Evolutionary conservation across 495 filamentous ascomycete genomes (phyloP).

Genomic region (Bacidia rubella): DNA sequence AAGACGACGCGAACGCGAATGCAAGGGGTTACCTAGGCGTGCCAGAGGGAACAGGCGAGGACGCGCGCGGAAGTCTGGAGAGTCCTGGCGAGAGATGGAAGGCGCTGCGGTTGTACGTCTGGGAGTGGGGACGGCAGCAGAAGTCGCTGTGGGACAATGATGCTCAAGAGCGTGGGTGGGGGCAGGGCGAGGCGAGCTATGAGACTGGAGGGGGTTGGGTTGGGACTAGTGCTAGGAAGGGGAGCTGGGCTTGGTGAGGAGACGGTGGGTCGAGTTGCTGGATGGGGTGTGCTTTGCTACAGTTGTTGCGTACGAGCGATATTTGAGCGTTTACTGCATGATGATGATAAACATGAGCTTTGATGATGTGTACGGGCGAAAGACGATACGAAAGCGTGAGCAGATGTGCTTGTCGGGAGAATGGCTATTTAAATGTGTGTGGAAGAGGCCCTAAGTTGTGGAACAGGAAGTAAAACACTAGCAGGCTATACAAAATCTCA

Average conservation of each 20-base stretch:
- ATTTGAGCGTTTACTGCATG: background rate
- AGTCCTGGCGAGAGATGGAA: constrained; percentile 54
- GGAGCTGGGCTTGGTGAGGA: constrained; percentile 16
- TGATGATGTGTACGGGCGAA: background rate
- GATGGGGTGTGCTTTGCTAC: too few species aligned
- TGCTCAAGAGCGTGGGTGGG: background rate
- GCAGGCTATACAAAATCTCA: too few species aligned
- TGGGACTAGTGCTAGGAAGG: constrained; percentile 12
- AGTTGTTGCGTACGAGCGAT: too few species aligned
- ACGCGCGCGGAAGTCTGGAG: constrained; percentile 27
- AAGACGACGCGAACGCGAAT: constrained; percentile 53
- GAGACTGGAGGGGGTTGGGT: constrained; percentile 9
- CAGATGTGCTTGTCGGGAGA: too few species aligned
- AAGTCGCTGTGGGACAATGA: constrained; percentile 15
- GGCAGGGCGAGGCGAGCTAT: constrained; percentile 17
- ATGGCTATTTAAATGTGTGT: too few species aligned
- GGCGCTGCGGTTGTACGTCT: constrained; percentile 66
- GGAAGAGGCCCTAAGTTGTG: too few species aligned
- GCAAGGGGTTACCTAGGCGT: constrained; percentile 56
- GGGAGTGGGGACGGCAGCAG: constrained; percentile 73
- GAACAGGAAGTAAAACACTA: too few species aligned
- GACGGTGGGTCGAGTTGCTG: too few species aligned
- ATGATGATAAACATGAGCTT: background rate
- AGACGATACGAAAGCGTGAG: too few species aligned
- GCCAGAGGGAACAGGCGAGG: constrained; percentile 28